phyloP scores from a whole-genome alignment of 805 yeast genomes.

The Myxozyma lipomycoides region DNA sequence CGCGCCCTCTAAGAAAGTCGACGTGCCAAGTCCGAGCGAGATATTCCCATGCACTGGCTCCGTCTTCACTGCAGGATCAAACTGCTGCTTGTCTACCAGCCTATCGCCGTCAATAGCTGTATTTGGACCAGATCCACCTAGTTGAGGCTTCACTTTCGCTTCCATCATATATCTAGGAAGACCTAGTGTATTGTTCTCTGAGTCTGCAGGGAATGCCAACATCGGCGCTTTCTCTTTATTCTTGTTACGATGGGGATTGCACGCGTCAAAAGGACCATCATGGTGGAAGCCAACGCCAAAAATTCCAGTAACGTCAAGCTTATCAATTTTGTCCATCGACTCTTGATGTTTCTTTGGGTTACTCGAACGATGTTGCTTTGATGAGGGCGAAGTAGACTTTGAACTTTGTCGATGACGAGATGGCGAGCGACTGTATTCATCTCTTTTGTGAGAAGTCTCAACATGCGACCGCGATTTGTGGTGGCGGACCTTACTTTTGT shows the following conservation, averaged over 20 bases:
- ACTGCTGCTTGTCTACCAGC: conserved; percentile 32
- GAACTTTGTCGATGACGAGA: neutral
- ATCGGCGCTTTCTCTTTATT: conserved; percentile 76
- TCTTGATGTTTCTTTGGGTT: conserved; percentile 6
- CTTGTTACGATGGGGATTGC: conserved; percentile 93
- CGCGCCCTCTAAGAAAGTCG: conserved; percentile 93
- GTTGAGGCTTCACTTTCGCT: neutral
- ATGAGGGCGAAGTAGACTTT: conserved; percentile 5
- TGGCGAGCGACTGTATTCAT: neutral
- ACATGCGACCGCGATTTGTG: conserved; percentile 5
- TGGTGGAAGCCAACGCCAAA: conserved; percentile 95
- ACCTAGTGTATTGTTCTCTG: conserved; percentile 87
- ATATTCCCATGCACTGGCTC: conserved; percentile 78
- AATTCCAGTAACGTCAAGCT: conserved; percentile 90
- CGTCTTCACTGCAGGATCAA: conserved; percentile 67
- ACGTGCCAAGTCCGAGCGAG: conserved; percentile 83
- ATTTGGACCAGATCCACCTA: conserved; percentile 1
- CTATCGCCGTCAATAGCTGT: neutral
- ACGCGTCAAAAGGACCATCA: conserved; percentile 98
- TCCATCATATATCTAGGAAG: conserved; percentile 31
- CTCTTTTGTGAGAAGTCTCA: neutral
- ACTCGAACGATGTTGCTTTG: neutral
- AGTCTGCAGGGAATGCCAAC: conserved; percentile 90
- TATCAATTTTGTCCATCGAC: conserved; percentile 89
- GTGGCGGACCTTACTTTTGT: neutral